Base-by-base conservation (phyloP, 1,139 yeast species). In the Yamadazyma triangularis region DNA sequence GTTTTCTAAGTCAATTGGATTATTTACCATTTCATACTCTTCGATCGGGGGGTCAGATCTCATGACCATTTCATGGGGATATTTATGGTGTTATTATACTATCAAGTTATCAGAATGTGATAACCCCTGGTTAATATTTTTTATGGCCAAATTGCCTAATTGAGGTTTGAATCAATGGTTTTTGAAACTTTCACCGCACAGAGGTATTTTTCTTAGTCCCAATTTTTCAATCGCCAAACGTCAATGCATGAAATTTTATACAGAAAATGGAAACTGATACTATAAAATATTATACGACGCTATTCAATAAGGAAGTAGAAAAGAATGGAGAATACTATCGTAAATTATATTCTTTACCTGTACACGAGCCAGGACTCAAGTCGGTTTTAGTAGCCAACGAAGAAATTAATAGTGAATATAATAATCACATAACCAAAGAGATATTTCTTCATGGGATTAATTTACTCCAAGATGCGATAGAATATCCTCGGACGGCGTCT, bases 311-410 rank as follows among this genome's bases (percentile, higher is more conserved):
- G 4, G 40, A 36, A 5, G 33, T 34, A 10, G 29, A 36, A 13
- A 53, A 54, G 24, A 56, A 52, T 29, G 44, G 33, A 12, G 50
- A 43, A 10, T 58, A 47, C 31, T 60, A 46, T 38, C 40, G 43
- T 24, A 39, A 45, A 4, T 36, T 61, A 8, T 60, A 45, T 45
- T 52, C 57, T 8, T 48, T 57, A 1, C 56, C 59, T 2, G 47
- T 58, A 10, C 53, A 53, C 30, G 28, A 38, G n/a, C 47, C 45
- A 15, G 56, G 59, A 2, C 42, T 62, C 15, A 37, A 40, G 25
- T 48, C 59, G 4, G 43, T 46, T 3, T 35, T 61, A 14, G 46
- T 38, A 10, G 48, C 55, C 32, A 56, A 59, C 32, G 11, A 21
- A 11, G 12, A 21, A 11, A 11, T 8, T 21, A 7, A 8, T 7